Evolutionary conservation across 2,329 filamentous ascomycete species (phyloP).

Genomic region (Pestalotiopsis sp.): DNA sequence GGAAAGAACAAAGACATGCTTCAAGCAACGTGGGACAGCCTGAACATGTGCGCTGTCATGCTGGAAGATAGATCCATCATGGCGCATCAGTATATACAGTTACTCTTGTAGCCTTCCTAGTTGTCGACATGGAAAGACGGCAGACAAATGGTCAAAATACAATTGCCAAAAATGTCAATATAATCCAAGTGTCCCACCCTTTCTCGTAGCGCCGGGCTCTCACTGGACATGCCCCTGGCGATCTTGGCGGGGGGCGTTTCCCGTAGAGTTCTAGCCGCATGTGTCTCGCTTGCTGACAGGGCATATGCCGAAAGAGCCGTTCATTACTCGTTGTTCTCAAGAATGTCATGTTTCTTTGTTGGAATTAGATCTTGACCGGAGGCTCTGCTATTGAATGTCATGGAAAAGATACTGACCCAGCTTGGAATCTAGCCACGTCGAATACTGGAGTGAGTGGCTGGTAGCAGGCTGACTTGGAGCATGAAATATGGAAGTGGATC

Average conservation of each 20-base stretch:
- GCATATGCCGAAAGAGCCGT: background rate
- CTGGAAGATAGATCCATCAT: no score
- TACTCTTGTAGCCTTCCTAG: no score
- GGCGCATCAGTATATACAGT: no score
- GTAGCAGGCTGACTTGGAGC: no score
- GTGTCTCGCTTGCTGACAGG: conserved; percentile 1
- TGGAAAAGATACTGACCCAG: background rate
- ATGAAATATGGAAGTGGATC: no score
- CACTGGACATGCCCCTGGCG: conserved; percentile 4
- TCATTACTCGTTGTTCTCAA: no score
- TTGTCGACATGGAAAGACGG: no score
- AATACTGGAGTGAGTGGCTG: no score
- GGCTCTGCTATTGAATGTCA: background rate
- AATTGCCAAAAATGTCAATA: background rate
- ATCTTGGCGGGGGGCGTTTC: background rate
- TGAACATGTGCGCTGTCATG: no score
- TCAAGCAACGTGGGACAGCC: no score
- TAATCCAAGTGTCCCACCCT: background rate
- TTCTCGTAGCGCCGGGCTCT: background rate
- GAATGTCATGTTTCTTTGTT: background rate
- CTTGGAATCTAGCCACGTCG: no score
- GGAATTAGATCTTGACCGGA: no score
- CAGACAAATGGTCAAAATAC: background rate
- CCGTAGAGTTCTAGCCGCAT: background rate
- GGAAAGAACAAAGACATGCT: background rate